These are phyloP conservation scores for Boletus sp. DNA, from an alignment of 768 basidiomycete species.

Conservation along the genomic window DNA sequence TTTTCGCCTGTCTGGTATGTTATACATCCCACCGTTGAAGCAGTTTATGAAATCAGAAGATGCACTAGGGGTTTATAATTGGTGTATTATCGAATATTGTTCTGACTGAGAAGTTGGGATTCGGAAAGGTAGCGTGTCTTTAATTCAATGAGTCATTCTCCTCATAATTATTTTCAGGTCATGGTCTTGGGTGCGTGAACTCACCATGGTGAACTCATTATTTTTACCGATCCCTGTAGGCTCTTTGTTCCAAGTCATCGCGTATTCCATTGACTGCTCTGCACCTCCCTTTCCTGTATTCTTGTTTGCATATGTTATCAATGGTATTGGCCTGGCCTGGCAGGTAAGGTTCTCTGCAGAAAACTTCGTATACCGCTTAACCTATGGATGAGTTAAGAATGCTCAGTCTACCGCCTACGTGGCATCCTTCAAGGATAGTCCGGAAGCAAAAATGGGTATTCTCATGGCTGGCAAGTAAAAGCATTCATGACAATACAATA, in stretches of 20 bases:
- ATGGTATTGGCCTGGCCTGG: conserved; percentile 50
- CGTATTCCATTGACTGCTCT: conserved; percentile 52
- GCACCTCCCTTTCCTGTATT: conserved; percentile 67
- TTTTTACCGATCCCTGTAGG: conserved; percentile 33
- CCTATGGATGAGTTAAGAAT: conserved; percentile 42
- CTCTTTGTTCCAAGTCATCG: conserved; percentile 51
- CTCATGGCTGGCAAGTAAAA: conserved; percentile 45
- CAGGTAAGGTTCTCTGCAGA: conserved; percentile 32
- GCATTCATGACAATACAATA: not conserved
- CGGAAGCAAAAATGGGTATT: conserved; percentile 66
- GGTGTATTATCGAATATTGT: conserved; percentile 47
- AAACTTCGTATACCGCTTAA: not conserved
- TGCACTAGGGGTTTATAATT: conserved; percentile 39
- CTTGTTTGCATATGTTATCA: conserved; percentile 45
- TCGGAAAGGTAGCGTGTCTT: conserved; percentile 36
- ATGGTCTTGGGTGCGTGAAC: conserved; percentile 36
- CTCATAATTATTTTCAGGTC: conserved; percentile 27
- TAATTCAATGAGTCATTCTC: not conserved
- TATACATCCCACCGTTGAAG: not conserved
- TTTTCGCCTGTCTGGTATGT: conserved; percentile 45
- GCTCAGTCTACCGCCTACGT: conserved; percentile 75
- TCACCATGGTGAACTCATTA: not conserved
- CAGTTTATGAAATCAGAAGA: conserved; percentile 17
- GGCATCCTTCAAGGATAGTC: conserved; percentile 53
- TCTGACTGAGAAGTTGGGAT: conserved; percentile 42